phyloP scores from a whole-genome alignment of 208 protist species.

The Crithidia sp. region DNA sequence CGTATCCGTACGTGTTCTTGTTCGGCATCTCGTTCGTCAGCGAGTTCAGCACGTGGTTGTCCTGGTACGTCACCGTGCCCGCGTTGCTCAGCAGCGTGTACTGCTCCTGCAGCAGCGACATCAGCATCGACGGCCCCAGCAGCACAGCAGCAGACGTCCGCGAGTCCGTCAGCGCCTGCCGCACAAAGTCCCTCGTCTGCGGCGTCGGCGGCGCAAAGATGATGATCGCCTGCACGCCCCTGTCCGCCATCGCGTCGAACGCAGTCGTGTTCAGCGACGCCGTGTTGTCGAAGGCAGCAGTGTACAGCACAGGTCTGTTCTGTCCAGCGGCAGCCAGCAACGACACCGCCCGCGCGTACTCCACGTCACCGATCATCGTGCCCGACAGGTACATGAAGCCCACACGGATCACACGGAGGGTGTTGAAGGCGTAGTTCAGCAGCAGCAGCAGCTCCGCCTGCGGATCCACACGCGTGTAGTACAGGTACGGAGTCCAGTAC shows the following conservation, averaged over 20 bases:
- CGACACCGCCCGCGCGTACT: conserved; percentile 23
- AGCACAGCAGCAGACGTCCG: conserved; percentile 40
- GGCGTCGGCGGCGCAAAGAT: conserved; percentile 27
- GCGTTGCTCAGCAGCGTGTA: conserved; percentile 20
- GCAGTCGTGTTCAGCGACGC: conserved; percentile 15
- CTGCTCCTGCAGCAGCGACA: conserved; percentile 22
- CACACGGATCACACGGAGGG: conserved; percentile 33
- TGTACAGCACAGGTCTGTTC: conserved; percentile 29
- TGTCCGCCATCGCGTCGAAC: conserved; percentile 51
- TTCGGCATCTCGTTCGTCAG: conserved; percentile 37
- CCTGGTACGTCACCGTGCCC: background rate
- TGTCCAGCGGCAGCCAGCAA: conserved; percentile 6
- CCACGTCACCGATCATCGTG: conserved; percentile 36
- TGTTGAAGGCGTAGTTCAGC: conserved; percentile 31
- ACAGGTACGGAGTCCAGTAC: conserved; percentile 29
- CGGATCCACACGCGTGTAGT: conserved; percentile 55
- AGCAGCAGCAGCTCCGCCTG: conserved; percentile 39
- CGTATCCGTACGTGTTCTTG: conserved; percentile 25
- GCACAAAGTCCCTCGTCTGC: conserved; percentile 43
- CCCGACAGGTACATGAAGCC: conserved; percentile 63
- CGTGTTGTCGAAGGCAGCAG: conserved; percentile 5
- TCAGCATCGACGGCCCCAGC: conserved; percentile 27
- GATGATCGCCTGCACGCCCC: conserved; percentile 50
- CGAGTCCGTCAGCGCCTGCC: conserved; percentile 25
- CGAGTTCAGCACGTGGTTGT: background rate